These are phyloP conservation scores for Erigeron philadelphicus DNA, from an alignment of 140 eudicot genomes.

Conservation along the genomic window DNA sequence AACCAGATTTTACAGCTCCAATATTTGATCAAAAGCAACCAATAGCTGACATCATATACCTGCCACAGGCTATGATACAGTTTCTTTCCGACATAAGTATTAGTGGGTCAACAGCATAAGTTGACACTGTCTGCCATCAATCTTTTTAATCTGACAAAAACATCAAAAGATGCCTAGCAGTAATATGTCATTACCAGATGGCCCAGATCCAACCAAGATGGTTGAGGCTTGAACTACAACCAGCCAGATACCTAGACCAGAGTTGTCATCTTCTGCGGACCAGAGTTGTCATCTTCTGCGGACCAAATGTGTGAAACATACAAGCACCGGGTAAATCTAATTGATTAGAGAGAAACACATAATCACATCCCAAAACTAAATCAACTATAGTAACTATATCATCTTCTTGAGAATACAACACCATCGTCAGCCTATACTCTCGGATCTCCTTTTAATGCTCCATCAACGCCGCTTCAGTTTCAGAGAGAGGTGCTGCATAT, in stretches of 20 bases:
- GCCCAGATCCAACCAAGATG: constrained; percentile 26
- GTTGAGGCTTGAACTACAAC: constrained; percentile 15
- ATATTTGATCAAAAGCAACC: constrained; percentile 14
- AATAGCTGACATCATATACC: constrained; percentile 1
- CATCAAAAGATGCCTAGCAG: constrained; percentile 13
- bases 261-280: not conserved
- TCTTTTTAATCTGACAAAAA: constrained; percentile 10
- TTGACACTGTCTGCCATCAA: constrained; percentile 20
- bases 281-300: not conserved
- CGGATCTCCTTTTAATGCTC: constrained; percentile 37
- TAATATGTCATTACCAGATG: not conserved
- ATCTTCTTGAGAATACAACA: constrained; percentile 29
- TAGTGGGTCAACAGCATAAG: constrained; percentile 24
- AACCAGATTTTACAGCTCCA: constrained; percentile 26
- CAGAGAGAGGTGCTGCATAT: constrained; percentile 82
- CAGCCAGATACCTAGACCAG: not conserved
- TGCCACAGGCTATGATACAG: not conserved
- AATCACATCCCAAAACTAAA: constrained; percentile 22
- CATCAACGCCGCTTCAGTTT: constrained; percentile 81
- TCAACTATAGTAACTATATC: constrained; percentile 19
- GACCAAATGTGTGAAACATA: constrained; percentile 13
- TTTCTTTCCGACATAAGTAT: constrained; percentile 5
- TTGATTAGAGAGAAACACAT: constrained; percentile 17
- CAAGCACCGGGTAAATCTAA: constrained; percentile 24
- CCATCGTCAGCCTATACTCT: constrained; percentile 11